A percentile compares a stretch with the other conserved stretches of the same genome.
phyloP scores from a whole-genome alignment of 75 land plant species.

The Larix kaempferi region DNA sequence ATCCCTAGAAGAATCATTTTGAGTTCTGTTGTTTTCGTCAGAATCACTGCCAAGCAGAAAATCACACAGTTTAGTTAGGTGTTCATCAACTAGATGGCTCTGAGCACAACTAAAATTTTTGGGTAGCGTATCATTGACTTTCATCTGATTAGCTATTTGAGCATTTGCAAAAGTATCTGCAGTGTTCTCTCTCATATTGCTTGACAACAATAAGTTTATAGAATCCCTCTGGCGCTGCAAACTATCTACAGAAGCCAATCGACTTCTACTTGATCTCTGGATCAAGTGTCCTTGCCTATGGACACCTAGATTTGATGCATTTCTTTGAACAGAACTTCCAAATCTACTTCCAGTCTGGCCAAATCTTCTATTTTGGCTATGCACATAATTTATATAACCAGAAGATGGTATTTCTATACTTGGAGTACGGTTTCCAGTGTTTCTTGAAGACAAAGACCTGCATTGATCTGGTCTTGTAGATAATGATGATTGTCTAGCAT shows the following conservation, averaged over 20 bases:
- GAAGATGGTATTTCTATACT: slow-evolving; percentile 3
- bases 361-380: background rate
- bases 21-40: background rate
- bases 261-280: background rate
- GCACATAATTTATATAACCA: background rate
- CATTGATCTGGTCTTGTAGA: background rate
- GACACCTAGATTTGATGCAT: background rate
- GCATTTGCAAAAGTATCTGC: background rate
- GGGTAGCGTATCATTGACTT: background rate
- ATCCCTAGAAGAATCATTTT: slow-evolving; percentile 6
- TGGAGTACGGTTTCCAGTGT: background rate
- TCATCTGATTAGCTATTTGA: background rate
- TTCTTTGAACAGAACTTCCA: background rate
- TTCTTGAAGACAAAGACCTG: slow-evolving; percentile 1
- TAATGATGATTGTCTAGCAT: background rate
- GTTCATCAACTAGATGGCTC: background rate
- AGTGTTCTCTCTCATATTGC: background rate
- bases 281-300: background rate
- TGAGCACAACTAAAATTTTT: slow-evolving; percentile 1
- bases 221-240: slow-evolving; percentile 1
- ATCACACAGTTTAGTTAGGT: background rate
- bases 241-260: background rate
- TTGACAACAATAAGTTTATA: background rate
- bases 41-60: slow-evolving; percentile 1
- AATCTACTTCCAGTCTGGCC: slow-evolving; percentile 6